These are phyloP conservation scores for Coniochaeta prunicola DNA, from an alignment of 2,329 filamentous ascomycete genomes.

Conservation along the genomic window DNA sequence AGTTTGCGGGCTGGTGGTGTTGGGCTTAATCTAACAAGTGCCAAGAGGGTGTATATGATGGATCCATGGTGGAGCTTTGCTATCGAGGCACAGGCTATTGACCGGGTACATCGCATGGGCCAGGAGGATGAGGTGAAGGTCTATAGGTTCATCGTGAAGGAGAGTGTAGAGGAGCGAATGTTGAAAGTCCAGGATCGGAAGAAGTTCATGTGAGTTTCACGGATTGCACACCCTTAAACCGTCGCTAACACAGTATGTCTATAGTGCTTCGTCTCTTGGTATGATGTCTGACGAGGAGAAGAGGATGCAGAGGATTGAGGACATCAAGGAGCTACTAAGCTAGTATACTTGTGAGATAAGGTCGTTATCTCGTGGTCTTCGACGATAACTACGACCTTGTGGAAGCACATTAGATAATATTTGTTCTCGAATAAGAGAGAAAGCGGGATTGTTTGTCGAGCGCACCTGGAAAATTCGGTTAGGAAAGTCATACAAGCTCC, in stretches of 20 bases:
- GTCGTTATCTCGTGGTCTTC: too few species aligned
- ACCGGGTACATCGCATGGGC: constrained; percentile 95
- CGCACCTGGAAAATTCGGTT: too few species aligned
- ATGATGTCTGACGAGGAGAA: constrained; percentile 96
- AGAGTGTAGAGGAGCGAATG: constrained; percentile 94
- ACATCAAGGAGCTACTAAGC: constrained; percentile 84
- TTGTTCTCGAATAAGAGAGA: too few species aligned
- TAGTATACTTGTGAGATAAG: constrained; percentile 18
- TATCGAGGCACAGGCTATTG: constrained; percentile 93
- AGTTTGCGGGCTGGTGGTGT: constrained; percentile 88
- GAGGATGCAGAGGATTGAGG: constrained; percentile 81
- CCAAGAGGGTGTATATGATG: constrained; percentile 95
- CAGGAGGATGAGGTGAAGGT: constrained; percentile 83
- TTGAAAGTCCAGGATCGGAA: constrained; percentile 88
- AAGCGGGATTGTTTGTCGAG: too few species aligned
- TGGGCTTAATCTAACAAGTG: constrained; percentile 84
- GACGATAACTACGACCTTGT: too few species aligned
- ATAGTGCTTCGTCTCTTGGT: constrained; percentile 82
- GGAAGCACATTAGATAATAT: too few species aligned
- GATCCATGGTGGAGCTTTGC: constrained; percentile 99
- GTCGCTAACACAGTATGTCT: constrained; percentile 12
- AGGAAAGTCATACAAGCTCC: too few species aligned
- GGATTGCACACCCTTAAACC: background rate
- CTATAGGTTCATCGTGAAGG: constrained; percentile 78
- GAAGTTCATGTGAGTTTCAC: constrained; percentile 77